A percentile compares a stretch with the other conserved stretches of the same genome.
phyloP scores from a whole-genome alignment of 192 early-diverging fungal genomes.

The Dimargaris verticillata region DNA sequence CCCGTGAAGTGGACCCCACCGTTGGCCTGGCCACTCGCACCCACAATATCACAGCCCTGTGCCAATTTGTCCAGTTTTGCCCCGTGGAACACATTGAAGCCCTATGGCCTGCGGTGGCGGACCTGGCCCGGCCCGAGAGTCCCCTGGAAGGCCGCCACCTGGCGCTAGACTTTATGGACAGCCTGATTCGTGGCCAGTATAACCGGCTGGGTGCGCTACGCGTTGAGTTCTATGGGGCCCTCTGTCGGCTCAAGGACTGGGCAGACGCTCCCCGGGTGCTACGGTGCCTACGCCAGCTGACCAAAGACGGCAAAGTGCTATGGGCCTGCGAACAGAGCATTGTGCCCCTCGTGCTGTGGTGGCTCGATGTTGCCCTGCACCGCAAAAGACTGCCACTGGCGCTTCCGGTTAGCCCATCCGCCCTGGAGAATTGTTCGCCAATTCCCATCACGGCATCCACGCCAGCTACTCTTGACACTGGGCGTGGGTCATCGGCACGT shows the following conservation, averaged over 20 bases:
- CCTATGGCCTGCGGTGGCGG: conserved; percentile 5
- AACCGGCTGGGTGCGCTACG: conserved; percentile 7
- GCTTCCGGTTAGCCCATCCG: not conserved
- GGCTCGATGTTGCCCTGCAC: not conserved
- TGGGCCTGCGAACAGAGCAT: conserved; percentile 6
- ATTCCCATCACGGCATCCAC: not conserved
- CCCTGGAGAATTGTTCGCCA: not conserved
- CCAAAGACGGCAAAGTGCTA: conserved; percentile 3
- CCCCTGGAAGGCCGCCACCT: not conserved
- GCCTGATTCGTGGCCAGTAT: conserved; percentile 7
- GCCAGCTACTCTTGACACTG: not conserved
- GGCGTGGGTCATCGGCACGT: no score
- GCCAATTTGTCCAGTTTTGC: conserved; percentile 3
- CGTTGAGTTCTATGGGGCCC: conserved; percentile 1
- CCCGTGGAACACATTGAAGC: conserved; percentile 11
- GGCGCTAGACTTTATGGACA: conserved; percentile 6
- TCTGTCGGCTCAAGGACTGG: not conserved
- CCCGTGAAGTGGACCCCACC: not conserved
- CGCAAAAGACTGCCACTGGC: not conserved
- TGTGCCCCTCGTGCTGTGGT: conserved; percentile 4
- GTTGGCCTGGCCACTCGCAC: not conserved
- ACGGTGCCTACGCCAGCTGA: conserved; percentile 6
- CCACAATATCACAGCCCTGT: not conserved
- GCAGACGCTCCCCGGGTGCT: conserved; percentile 5
- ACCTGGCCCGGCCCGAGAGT: not conserved